Base-by-base conservation (phyloP, 139 green algal genomes). In the Ettlia oleoabundans region DNA sequence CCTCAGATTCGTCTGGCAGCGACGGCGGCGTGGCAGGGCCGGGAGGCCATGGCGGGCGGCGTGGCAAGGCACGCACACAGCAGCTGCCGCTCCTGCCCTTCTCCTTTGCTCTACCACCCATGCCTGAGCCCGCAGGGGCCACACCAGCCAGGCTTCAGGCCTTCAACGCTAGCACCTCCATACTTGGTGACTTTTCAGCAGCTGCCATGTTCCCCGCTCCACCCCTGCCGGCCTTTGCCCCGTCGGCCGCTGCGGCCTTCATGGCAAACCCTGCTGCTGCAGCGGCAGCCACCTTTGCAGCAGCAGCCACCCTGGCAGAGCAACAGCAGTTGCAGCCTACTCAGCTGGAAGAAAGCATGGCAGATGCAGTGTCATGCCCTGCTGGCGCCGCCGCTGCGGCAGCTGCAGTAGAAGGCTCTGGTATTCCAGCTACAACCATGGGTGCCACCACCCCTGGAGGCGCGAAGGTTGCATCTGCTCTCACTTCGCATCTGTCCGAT, bases 401-500 rank as follows among this genome's bases (percentile, higher is more conserved):
- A 26, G 21, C 42, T 2, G 33, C 52, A 55, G 32, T 35, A 18
- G 33, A 52, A 13, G 52, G 35, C 4, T 62, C 26, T 30, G 64
- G 2, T 24, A 4, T 2, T 3, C 0, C 8, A 43, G 13, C 65
- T 40, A 26, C 1, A 22, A 24, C 43, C 30, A 5, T 47, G 19
- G 66, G 28, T 32, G 61, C 78, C 4, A 24, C 64, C 35, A 72
- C 78, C 18, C 52, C 78, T 28, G 78, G 26, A 13, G 77, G 7
- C 9, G 22, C 37, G 32, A 65, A 53, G 63, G 37, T 74, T 21
- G 24, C 73, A 0, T 86, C 71, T 6, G 82, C 82, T 18, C 73
- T 87, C 35, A 82, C 78, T 30, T 80, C 62, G 6, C 82, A 87
- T 75, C 73, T 87, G 30, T 87, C 82, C 6, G 62, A 76, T 37